Evolutionary conservation across 805 yeast genomes (phyloP).

Genomic region (Kluyveromyces siamensis): DNA sequence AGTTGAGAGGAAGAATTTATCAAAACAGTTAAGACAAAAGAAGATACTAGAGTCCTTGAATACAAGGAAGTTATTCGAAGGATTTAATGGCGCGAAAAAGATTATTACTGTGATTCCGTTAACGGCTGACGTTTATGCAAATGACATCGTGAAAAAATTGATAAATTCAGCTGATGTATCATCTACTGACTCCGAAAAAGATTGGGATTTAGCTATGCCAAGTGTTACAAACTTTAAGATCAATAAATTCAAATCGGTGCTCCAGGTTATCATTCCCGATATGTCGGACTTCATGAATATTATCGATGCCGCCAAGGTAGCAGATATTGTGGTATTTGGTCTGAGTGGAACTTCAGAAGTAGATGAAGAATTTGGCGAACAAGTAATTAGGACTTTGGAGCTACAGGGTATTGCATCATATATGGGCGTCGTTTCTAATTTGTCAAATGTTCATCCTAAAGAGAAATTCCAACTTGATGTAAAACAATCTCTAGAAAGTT

Average conservation of each 20-base stretch:
- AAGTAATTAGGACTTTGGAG: slow-evolving; percentile 76
- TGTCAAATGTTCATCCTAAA: slow-evolving; percentile 58
- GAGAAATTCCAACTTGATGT: slow-evolving; percentile 69
- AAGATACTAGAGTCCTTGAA: slow-evolving; percentile 56
- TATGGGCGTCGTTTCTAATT: slow-evolving; percentile 69
- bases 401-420: slow-evolving; percentile 87
- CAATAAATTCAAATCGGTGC: slow-evolving; percentile 60
- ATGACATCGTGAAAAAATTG: slow-evolving; percentile 44
- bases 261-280: slow-evolving; percentile 68
- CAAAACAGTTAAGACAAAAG: slow-evolving; percentile 66
- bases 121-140: slow-evolving; percentile 56
- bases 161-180: slow-evolving; percentile 33
- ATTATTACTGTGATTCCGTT: slow-evolving; percentile 74
- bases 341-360: slow-evolving; percentile 82
- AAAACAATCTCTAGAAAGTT: slow-evolving; percentile 53
- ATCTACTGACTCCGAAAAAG: slow-evolving; percentile 24
- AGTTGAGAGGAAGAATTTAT: slow-evolving; percentile 65
- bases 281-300: slow-evolving; percentile 55
- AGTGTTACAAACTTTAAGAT: slow-evolving; percentile 46
- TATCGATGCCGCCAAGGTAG: slow-evolving; percentile 77
- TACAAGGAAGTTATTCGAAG: slow-evolving; percentile 67
- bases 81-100: slow-evolving; percentile 71
- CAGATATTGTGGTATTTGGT: slow-evolving; percentile 88
- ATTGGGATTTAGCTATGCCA: slow-evolving; percentile 33
- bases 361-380: slow-evolving; percentile 73